Conservation (phyloP, 176 grass and related monocot genomes). For the Thalia dealbata region DNA sequence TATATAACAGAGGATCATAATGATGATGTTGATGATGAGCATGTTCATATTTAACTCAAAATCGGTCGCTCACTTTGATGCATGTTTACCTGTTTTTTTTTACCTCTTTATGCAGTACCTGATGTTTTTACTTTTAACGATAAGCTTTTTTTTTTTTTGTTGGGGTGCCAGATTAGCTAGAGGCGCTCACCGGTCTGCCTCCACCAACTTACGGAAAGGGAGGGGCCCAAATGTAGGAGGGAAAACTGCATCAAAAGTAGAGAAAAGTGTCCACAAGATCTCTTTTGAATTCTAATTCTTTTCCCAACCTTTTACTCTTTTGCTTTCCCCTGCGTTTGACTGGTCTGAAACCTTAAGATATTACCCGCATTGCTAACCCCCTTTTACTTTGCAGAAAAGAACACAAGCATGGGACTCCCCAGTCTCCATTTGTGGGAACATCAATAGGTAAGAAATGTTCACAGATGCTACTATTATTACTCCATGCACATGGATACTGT, state of each 20-base stretch:
- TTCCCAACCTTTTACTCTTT: neutral
- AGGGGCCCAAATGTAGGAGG: neutral
- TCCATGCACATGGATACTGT: neutral
- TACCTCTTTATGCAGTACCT: neutral
- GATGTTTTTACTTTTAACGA: neutral
- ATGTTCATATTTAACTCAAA: neutral
- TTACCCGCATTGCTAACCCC: neutral
- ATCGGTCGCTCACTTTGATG: conserved; percentile 24
- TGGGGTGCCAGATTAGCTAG: conserved; percentile 23
- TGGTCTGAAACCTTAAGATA: neutral
- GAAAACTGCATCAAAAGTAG: conserved; percentile 15
- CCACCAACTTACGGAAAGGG: neutral
- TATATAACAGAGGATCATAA: conserved; percentile 31
- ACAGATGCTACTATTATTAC: neutral
- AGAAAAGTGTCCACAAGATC: conserved; percentile 12
- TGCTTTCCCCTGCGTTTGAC: neutral
- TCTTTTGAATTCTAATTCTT: conserved; percentile 1
- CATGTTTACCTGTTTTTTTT: neutral
- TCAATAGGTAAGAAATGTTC: too few species aligned
- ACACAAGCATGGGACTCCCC: neutral
- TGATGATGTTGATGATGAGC: neutral
- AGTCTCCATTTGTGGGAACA: too few species aligned
- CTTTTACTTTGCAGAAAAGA: neutral
- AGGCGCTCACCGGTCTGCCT: neutral
- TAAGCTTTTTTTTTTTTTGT: conserved; percentile 57